Conservation (phyloP, 2,329 filamentous ascomycete genomes). For the Chaetomium sp. region DNA sequence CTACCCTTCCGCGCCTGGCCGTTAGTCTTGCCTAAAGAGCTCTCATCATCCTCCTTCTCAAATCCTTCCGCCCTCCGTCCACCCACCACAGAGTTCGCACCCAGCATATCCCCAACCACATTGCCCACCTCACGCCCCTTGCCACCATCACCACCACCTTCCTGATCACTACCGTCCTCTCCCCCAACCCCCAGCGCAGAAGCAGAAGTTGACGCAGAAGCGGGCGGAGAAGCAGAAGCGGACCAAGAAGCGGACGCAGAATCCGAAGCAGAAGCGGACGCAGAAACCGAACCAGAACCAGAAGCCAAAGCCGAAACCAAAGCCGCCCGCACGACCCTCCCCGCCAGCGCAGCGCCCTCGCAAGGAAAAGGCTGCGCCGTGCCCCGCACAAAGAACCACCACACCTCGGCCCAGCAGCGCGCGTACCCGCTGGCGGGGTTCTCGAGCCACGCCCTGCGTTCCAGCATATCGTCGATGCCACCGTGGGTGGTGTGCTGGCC, state of each 20-base stretch:
- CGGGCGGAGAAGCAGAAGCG: no score
- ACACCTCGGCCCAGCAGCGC: neutral
- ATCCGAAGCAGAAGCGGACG: neutral
- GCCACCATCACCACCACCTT: no score
- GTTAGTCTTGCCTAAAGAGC: neutral
- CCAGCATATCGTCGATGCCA: neutral
- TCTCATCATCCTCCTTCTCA: no score
- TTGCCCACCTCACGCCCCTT: neutral
- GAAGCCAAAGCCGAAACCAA: neutral
- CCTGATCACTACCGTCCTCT: neutral
- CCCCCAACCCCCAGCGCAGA: neutral
- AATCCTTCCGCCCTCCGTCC: no score
- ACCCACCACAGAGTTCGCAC: no score
- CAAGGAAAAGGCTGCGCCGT: neutral
- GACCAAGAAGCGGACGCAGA: no score
- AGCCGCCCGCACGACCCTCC: neutral
- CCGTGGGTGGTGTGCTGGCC: no score
- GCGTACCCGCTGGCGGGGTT: neutral
- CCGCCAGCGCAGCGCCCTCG: neutral
- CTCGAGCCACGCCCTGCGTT: neutral
- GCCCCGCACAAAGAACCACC: neutral
- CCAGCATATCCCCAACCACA: neutral
- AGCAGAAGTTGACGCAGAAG: neutral
- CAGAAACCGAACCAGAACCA: no score
- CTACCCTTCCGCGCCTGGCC: neutral